These are phyloP conservation scores for Myotisia sp. DNA, from an alignment of 2,329 filamentous ascomycete genomes.

Conservation along the genomic window DNA sequence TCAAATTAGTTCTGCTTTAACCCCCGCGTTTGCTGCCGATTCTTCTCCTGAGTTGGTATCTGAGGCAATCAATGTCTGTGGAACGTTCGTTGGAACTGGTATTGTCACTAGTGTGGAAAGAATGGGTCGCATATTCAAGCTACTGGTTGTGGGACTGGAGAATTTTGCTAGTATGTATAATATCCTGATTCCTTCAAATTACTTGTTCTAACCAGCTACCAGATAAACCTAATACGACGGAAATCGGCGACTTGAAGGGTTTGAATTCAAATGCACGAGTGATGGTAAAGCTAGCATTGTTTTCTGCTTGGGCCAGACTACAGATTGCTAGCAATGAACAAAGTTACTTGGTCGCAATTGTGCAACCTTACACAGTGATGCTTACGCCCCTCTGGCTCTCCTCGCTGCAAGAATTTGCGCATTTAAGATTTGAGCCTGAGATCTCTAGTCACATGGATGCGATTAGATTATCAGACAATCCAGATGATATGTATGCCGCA, in stretches of 20 bases:
- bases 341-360: conserved; percentile 70
- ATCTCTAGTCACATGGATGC: conserved; percentile 83
- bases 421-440: conserved; percentile 87
- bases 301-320: conserved; percentile 91
- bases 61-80: conserved; percentile 92
- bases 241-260: conserved; percentile 83
- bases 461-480: conserved; percentile 63
- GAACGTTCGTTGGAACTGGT: conserved; percentile 92
- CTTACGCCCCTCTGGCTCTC: conserved; percentile 89
- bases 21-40: conserved; percentile 87
- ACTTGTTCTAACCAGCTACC: conserved; percentile 13
- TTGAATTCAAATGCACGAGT: conserved; percentile 92
- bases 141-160: conserved; percentile 76
- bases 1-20: conserved; percentile 91
- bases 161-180: conserved; percentile 59
- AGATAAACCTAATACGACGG: conserved; percentile 60
- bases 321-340: conserved; percentile 92
- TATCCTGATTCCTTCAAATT: not conserved
- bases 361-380: conserved; percentile 78
- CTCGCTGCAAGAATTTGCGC: conserved; percentile 82
- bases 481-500: conserved; percentile 89
- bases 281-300: conserved; percentile 96
- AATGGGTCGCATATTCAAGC: conserved; percentile 97
- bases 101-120: conserved; percentile 95
- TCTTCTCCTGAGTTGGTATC: conserved; percentile 92